Evolutionary conservation across 257 asterid species (phyloP).

Genomic region (Solanum boliviense): DNA sequence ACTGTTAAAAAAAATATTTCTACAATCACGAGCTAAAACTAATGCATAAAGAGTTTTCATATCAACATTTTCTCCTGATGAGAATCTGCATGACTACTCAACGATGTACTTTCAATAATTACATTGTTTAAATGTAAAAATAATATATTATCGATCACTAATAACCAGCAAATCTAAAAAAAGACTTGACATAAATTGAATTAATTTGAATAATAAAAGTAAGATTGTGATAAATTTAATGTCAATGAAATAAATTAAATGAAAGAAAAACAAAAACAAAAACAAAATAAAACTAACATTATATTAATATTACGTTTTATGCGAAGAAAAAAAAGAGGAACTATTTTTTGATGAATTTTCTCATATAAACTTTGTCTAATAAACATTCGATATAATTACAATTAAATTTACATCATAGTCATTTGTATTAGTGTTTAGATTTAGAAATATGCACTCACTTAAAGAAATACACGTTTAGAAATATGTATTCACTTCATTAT

Average conservation of each 20-base stretch:
- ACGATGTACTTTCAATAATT: not conserved
- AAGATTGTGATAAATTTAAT: not conserved
- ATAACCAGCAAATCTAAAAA: no score
- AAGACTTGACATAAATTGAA: not conserved
- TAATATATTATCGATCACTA: no score
- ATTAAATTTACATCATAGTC: not conserved
- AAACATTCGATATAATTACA: not conserved
- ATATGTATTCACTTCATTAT: not conserved
- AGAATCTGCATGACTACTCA: not conserved
- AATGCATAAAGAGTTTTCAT: not conserved
- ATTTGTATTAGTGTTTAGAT: not conserved
- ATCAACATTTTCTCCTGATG: not conserved
- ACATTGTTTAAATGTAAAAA: no score
- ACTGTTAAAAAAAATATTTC: not conserved
- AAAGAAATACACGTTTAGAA: not conserved
- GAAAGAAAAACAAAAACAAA: not conserved
- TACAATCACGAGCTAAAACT: not conserved
- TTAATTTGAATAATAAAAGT: not conserved
- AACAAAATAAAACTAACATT: not conserved
- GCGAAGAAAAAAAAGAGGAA: no score
- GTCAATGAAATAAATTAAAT: no score
- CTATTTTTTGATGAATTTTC: no score
- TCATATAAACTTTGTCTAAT: not conserved
- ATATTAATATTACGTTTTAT: no score
- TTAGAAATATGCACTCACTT: not conserved